These are phyloP conservation scores for Xylaria polymorpha DNA, from an alignment of 2,329 filamentous ascomycete species.

Conservation along the genomic window DNA sequence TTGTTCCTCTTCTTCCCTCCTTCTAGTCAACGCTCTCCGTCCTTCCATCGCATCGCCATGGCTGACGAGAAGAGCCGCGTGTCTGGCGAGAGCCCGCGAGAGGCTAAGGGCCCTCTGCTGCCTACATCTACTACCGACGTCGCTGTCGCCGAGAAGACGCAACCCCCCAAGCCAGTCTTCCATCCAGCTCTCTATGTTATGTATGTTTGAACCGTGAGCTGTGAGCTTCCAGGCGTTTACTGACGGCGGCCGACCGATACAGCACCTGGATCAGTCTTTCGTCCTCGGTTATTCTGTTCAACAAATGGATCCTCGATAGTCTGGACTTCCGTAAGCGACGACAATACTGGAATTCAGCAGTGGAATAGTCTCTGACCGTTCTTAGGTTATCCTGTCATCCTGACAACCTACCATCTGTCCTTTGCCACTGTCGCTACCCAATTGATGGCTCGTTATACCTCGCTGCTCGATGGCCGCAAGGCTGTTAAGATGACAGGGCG, in stretches of 20 bases:
- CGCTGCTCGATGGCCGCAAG: constrained; percentile 91
- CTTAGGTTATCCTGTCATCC: constrained; percentile 77
- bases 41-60: constrained; percentile 55
- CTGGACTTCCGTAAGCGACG: constrained; percentile 81
- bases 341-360: not conserved
- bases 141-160: constrained; percentile 68
- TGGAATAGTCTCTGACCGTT: constrained; percentile 45
- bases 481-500: constrained; percentile 96
- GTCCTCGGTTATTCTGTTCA: constrained; percentile 96
- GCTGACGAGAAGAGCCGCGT: constrained; percentile 84
- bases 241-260: constrained; percentile 37
- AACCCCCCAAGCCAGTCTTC: constrained; percentile 71
- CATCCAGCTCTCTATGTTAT: constrained; percentile 89
- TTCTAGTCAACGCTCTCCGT: constrained; percentile 27
- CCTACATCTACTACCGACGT: constrained; percentile 82
- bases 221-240: not conserved
- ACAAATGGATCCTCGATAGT: constrained; percentile 96
- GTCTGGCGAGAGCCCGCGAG: constrained; percentile 80
- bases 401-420: constrained; percentile 94
- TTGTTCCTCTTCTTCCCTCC: constrained; percentile 26
- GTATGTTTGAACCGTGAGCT: constrained; percentile 56
- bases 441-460: constrained; percentile 88
- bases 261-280: constrained; percentile 94
- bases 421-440: constrained; percentile 97
- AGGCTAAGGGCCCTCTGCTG: constrained; percentile 71